These are phyloP conservation scores for Fistulifera pelliculosa DNA, from an alignment of 108 stramenopile species.

Conservation along the genomic window DNA sequence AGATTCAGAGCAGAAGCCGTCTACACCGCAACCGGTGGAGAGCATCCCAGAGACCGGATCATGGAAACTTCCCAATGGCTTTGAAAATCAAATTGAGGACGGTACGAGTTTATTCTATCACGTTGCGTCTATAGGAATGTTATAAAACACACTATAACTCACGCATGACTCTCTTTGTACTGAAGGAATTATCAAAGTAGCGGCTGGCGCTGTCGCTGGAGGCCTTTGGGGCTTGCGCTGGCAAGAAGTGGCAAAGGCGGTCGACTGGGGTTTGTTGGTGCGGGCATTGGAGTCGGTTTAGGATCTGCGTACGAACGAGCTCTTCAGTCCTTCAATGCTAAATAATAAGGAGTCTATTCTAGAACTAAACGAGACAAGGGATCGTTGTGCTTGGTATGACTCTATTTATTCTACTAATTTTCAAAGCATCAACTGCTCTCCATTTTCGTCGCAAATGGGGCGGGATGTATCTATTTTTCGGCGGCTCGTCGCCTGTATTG, in stretches of 20 bases:
- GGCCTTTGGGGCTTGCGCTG: slow-evolving; percentile 32
- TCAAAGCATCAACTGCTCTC: neutral
- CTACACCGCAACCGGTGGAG: no score
- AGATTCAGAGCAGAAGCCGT: no score
- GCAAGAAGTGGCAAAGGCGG: slow-evolving; percentile 36
- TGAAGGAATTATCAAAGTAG: no score
- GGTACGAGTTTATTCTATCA: slow-evolving; percentile 15
- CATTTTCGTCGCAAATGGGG: slow-evolving; percentile 49
- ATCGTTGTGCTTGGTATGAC: neutral
- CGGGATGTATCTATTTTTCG: slow-evolving; percentile 38
- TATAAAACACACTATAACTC: slow-evolving; percentile 1
- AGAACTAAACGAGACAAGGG: neutral
- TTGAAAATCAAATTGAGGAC: slow-evolving; percentile 46
- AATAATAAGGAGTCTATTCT: neutral
- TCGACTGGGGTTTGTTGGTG: slow-evolving; percentile 31
- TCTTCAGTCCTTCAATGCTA: neutral
- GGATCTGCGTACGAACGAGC: slow-evolving; percentile 44
- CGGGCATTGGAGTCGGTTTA: slow-evolving; percentile 39
- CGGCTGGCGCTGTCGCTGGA: slow-evolving; percentile 25
- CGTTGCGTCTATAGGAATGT: neutral
- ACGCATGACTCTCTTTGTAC: slow-evolving; percentile 21
- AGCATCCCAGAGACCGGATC: neutral
- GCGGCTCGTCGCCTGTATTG: slow-evolving; percentile 13
- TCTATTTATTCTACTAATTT: neutral
- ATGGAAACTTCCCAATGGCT: slow-evolving; percentile 49